Evolutionary conservation across 1,139 yeast species (phyloP), one percentile per base, ranked within the genome.

Genomic region (Yamadazyma taylorii): DNA sequence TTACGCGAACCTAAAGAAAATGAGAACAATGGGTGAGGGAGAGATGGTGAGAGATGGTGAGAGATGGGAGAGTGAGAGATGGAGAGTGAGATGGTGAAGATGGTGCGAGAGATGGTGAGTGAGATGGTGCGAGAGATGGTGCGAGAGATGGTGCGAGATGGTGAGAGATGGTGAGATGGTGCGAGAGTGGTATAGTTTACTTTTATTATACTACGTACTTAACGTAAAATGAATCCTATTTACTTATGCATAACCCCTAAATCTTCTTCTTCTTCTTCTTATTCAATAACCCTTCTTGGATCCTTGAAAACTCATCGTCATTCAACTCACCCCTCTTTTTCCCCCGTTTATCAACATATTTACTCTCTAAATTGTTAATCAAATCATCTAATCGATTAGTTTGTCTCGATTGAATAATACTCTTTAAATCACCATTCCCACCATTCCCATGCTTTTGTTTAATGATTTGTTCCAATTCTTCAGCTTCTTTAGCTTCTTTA

Each of bases 401-500:
- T 49, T 58, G 74, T 41, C 71, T 63, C 30, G 65, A 62, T 46
- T 70, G 73, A 31, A 82, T 82, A 47, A 81, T 52, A 27, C 72
- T 68, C 33, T 68, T 66, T 39, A 82, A 63, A 36, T 78, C 81
- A 36, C 78, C 81, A 39, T 73, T 78, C 9, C 57, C 81, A 36
- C 78, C 81, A 39, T 73, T 78, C 9, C 57, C 62, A 7, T 39
- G 37, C 37, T 66, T 69, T 34, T 60, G 63, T 27, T 75, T 71
- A 25, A 83, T 60, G 48, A 70, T 66, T 42, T 67, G 63, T 45
- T 81, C 78, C 48, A 80, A 60, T 47, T 71, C 75, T 41, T 76
- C 84, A 0, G 94, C 95, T 51, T 84, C 87, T 41, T 69, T 65
- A 4, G 87, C 86, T 52, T 84, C 92, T 48, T 68, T 71, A 15